phyloP scores from a whole-genome alignment of 2,329 filamentous ascomycete genomes.

The Neonectria hederae region DNA sequence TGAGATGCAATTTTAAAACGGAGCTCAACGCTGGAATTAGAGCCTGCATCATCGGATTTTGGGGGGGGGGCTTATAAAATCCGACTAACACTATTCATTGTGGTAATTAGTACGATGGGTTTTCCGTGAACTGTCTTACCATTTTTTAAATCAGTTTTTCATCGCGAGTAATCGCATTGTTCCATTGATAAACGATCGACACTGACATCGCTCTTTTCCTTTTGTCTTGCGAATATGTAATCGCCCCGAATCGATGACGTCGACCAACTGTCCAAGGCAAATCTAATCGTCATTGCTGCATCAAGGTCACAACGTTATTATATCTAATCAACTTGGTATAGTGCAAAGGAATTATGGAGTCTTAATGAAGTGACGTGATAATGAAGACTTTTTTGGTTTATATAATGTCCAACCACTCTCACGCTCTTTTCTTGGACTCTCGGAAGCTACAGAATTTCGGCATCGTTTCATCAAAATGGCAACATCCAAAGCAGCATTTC shows the following conservation, averaged over 20 bases:
- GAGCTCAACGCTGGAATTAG: too few species aligned
- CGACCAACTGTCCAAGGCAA: neutral
- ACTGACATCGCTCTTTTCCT: neutral
- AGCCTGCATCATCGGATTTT: too few species aligned
- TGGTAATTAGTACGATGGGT: too few species aligned
- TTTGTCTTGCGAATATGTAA: neutral
- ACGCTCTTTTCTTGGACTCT: neutral
- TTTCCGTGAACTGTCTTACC: too few species aligned
- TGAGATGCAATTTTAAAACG: too few species aligned
- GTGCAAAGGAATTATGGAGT: neutral
- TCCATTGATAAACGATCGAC: neutral
- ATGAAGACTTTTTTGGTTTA: neutral
- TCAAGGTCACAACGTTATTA: neutral
- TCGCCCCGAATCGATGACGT: neutral
- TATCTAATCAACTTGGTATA: neutral
- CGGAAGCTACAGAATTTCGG: neutral
- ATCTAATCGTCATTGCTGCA: neutral
- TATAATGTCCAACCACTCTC: neutral
- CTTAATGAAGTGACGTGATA: neutral
- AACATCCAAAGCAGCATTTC: slow-evolving; percentile 70
- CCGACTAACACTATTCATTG: too few species aligned
- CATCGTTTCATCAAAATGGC: slow-evolving; percentile 24
- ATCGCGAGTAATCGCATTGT: too few species aligned
- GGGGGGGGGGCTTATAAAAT: too few species aligned
- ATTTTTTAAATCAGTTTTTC: too few species aligned